Conservation (phyloP, 2,329 filamentous ascomycete genomes). For the Aspergillus sp. region DNA sequence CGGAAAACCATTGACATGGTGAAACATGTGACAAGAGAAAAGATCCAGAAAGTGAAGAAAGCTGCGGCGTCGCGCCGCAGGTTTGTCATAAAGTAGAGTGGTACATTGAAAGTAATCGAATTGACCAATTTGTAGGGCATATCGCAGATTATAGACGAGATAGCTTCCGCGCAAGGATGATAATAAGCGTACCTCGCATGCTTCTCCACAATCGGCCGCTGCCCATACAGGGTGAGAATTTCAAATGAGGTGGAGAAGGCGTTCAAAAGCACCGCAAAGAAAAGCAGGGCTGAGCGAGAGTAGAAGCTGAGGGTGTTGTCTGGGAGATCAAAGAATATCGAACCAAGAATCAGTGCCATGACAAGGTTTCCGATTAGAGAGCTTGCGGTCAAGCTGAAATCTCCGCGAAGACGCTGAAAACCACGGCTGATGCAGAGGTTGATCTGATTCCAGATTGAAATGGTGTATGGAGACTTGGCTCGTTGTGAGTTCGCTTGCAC, state of each 20-base stretch:
- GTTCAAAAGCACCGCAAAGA: slow-evolving; percentile 6
- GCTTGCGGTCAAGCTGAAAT: slow-evolving; percentile 8
- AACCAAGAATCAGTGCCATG: slow-evolving; percentile 12
- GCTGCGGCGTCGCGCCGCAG: slow-evolving; percentile 47
- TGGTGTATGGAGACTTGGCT: slow-evolving; percentile 12
- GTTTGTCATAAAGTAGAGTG: slow-evolving; percentile 61
- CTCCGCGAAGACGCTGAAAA: slow-evolving; percentile 14
- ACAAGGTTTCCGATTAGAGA: slow-evolving; percentile 9
- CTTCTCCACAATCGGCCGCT: slow-evolving; percentile 1
- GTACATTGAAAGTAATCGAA: slow-evolving; percentile 5
- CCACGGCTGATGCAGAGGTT: slow-evolving; percentile 10
- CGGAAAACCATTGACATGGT: slow-evolving; percentile 58
- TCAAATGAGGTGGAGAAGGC: slow-evolving; percentile 9
- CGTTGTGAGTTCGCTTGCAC: slow-evolving; percentile 7
- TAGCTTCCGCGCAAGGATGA: slow-evolving; percentile 8
- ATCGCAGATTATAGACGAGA: slow-evolving; percentile 12
- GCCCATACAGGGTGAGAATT: neutral
- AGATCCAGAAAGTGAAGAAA: slow-evolving; percentile 59
- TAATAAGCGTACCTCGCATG: slow-evolving; percentile 1
- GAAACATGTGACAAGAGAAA: slow-evolving; percentile 49
- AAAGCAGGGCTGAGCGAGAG: slow-evolving; percentile 10
- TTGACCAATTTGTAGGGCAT: slow-evolving; percentile 8
- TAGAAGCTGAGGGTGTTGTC: slow-evolving; percentile 10
- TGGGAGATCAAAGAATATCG: slow-evolving; percentile 13
- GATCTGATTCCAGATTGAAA: slow-evolving; percentile 14